phyloP scores from a whole-genome alignment of 352 stramenopile species.

The Globisporangium lucens region DNA sequence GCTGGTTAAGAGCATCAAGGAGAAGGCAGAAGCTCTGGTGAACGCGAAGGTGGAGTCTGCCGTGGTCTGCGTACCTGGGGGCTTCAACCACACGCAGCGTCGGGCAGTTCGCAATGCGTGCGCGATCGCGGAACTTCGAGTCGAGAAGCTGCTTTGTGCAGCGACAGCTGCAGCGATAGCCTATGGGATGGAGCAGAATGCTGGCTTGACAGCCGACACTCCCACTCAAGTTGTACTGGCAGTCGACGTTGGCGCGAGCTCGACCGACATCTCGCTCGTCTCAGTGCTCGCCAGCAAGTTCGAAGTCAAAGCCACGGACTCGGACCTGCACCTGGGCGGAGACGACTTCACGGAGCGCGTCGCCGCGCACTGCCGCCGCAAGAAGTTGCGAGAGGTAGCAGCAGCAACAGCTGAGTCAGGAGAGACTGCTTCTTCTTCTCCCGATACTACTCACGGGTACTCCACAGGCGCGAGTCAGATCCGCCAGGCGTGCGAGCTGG shows the following conservation, averaged over 20 bases:
- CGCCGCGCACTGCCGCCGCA: conserved; percentile 20
- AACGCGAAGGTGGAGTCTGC: conserved; percentile 16
- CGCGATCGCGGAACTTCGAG: conserved; percentile 29
- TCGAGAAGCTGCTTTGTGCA: conserved; percentile 26
- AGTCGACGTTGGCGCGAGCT: neutral
- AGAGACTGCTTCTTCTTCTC: too few relatives aligned
- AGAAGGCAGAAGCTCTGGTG: conserved; percentile 26
- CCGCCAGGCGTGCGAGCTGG: conserved; percentile 32
- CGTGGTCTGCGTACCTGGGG: conserved; percentile 30
- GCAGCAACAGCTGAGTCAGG: neutral
- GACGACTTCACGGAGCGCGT: conserved; percentile 28
- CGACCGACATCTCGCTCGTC: conserved; percentile 28
- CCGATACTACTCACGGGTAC: conserved; percentile 5
- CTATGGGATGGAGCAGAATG: neutral
- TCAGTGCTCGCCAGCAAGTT: neutral
- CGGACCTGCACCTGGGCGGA: conserved; percentile 16
- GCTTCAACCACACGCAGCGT: conserved; percentile 46
- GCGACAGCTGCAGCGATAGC: conserved; percentile 37
- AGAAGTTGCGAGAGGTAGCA: conserved; percentile 1
- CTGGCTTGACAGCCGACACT: neutral
- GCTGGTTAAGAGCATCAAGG: conserved; percentile 35
- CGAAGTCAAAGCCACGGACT: conserved; percentile 15
- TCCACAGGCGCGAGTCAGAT: conserved; percentile 21
- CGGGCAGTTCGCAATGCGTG: conserved; percentile 38
- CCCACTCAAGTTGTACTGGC: conserved; percentile 3